Conservation (phyloP, 2,329 filamentous ascomycete genomes). For the Madurella mycetomatis region DNA sequence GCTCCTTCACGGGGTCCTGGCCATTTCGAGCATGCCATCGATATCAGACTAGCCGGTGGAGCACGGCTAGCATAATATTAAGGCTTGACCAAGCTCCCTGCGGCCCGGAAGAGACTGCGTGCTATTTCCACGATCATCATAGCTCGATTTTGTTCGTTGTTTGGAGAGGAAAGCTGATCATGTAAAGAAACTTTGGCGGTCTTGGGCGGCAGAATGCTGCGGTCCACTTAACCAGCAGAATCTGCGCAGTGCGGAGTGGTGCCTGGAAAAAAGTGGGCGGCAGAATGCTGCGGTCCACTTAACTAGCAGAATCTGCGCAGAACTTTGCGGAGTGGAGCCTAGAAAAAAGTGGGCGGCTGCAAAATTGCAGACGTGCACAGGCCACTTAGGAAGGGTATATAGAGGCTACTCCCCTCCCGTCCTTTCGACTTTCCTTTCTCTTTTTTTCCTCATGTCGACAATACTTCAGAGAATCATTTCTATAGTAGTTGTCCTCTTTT, state of each 20-base stretch:
- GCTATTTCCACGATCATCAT: background rate
- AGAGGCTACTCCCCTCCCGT: slow-evolving; percentile 28
- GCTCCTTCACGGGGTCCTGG: no score
- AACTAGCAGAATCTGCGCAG: background rate
- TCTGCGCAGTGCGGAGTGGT: background rate
- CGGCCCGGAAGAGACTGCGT: no score
- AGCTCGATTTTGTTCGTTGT: slow-evolving; percentile 4
- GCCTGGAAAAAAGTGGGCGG: background rate
- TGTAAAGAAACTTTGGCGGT: slow-evolving; percentile 34
- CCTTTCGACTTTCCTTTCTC: slow-evolving; percentile 37
- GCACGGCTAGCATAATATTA: no score
- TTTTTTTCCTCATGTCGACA: slow-evolving; percentile 58
- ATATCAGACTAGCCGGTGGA: no score
- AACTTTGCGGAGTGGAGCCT: background rate
- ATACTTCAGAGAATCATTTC: slow-evolving; percentile 87
- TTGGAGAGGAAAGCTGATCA: background rate
- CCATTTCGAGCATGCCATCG: no score
- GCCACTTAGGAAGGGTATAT: slow-evolving; percentile 37
- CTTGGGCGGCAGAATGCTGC: slow-evolving; percentile 29
- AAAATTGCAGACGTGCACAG: slow-evolving; percentile 26
- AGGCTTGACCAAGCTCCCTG: no score
- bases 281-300: slow-evolving; percentile 12
- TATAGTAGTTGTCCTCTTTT: slow-evolving; percentile 94
- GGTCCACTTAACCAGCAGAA: slow-evolving; percentile 3
- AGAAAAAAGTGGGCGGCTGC: background rate